phyloP scores from a whole-genome alignment of 2,329 filamentous ascomycete species.

The Aaosphaeria arxii region DNA sequence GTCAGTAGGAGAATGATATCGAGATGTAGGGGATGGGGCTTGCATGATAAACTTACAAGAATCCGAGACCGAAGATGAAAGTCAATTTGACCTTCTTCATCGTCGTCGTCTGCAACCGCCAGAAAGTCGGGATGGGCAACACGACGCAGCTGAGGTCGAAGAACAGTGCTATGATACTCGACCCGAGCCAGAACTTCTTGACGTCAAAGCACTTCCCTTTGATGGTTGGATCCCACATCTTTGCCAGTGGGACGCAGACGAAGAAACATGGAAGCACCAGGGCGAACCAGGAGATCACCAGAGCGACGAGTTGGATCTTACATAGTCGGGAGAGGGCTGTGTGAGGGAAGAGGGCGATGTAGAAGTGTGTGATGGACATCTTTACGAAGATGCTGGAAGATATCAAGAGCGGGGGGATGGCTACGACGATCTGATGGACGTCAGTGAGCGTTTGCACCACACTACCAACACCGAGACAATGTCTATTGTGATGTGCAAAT shows the following conservation, averaged over 20 bases:
- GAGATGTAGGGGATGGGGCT: neutral
- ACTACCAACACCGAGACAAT: too few species aligned
- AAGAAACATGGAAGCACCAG: neutral
- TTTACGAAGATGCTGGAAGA: conserved; percentile 1
- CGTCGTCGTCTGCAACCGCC: neutral
- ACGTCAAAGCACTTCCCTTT: conserved; percentile 1
- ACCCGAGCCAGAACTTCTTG: conserved; percentile 1
- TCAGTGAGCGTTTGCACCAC: too few species aligned
- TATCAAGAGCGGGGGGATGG: conserved; percentile 1
- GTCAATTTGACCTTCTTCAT: conserved; percentile 4
- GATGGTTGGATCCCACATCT: neutral
- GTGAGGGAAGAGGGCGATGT: conserved; percentile 1
- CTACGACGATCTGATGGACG: neutral
- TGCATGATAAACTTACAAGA: conserved; percentile 2
- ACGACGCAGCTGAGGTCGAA: conserved; percentile 3
- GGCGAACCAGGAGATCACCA: neutral
- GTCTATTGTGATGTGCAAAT: too few species aligned
- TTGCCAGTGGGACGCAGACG: conserved; percentile 1
- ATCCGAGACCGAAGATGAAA: conserved; percentile 2
- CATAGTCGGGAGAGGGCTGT: neutral
- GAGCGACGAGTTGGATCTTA: neutral
- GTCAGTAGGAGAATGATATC: neutral
- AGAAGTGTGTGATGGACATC: conserved; percentile 6
- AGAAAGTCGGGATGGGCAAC: conserved; percentile 3
- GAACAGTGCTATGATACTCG: conserved; percentile 1